Conservation (phyloP, 1,284 basidiomycete genomes). For the Naganishia liquefaciens region DNA sequence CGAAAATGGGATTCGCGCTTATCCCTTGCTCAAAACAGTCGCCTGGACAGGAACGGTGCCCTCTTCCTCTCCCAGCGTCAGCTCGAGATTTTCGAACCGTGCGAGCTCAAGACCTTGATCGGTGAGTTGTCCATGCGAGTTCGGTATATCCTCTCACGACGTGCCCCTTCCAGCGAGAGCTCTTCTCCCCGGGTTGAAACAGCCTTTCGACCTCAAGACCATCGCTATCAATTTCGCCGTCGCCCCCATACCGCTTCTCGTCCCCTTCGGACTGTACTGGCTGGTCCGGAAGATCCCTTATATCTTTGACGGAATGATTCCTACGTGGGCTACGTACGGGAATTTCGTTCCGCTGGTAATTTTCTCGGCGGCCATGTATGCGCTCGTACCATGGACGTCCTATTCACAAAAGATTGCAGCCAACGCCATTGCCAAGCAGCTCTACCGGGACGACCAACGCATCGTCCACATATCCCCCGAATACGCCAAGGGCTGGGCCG, state of each 20-base stretch:
- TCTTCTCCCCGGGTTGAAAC: background rate
- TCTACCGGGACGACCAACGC: conserved; percentile 1
- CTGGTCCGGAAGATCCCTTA: background rate
- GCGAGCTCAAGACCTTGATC: conserved; percentile 9
- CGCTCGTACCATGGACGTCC: conserved; percentile 8
- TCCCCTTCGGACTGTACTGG: background rate
- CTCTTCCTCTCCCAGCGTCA: conserved; percentile 1
- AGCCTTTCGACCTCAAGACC: conserved; percentile 2
- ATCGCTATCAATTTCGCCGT: background rate
- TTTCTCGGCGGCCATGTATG: background rate
- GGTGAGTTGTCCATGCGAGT: background rate
- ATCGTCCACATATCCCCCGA: conserved; percentile 2
- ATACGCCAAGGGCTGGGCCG: conserved; percentile 4
- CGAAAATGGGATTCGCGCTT: background rate
- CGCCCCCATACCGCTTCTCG: conserved; percentile 1
- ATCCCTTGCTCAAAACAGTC: background rate
- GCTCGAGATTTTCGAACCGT: background rate
- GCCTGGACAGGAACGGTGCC: background rate
- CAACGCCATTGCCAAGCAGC: background rate
- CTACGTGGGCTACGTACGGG: background rate
- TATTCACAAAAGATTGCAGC: background rate
- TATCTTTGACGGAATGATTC: conserved; percentile 5
- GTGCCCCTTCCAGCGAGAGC: background rate
- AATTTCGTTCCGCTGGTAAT: background rate
- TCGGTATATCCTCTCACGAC: background rate